These are phyloP conservation scores for Coemansia sp. DNA, from an alignment of 192 early-diverging fungal genomes.

Conservation along the genomic window DNA sequence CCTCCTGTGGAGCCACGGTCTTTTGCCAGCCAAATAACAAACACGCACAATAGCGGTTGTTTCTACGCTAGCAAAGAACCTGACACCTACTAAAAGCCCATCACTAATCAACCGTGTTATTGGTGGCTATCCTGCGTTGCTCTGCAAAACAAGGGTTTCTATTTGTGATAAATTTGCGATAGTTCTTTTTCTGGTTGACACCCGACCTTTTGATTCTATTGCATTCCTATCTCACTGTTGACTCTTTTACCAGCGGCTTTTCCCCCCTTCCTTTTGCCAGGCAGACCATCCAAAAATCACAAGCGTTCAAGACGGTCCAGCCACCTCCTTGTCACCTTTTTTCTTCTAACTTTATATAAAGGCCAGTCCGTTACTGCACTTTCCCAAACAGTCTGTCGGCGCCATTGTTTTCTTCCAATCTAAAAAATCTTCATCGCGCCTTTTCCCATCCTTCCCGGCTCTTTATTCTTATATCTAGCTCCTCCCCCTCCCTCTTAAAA, in stretches of 20 bases:
- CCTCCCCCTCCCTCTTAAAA: neutral
- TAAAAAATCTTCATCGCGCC: neutral
- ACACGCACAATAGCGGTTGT: slow-evolving; percentile 13
- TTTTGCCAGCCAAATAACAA: slow-evolving; percentile 6
- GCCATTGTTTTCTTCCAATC: neutral
- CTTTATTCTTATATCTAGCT: neutral
- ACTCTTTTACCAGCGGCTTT: neutral
- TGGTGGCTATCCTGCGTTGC: neutral
- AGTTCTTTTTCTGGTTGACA: slow-evolving; percentile 4
- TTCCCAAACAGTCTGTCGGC: neutral
- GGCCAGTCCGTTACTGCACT: neutral
- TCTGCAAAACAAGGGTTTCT: neutral
- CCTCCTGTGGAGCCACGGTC: neutral
- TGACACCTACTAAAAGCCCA: neutral
- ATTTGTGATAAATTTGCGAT: slow-evolving; percentile 6
- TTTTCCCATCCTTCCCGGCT: neutral
- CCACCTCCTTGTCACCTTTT: neutral
- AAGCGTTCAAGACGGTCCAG: neutral
- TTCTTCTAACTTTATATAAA: slow-evolving; percentile 13
- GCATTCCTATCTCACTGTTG: neutral
- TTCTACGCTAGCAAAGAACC: slow-evolving; percentile 5
- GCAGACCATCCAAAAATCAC: neutral
- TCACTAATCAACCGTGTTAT: neutral
- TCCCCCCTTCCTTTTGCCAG: neutral
- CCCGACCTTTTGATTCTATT: slow-evolving; percentile 4